These are phyloP conservation scores for Nemania sp. DNA, from an alignment of 2,329 filamentous ascomycete genomes.

Conservation along the genomic window DNA sequence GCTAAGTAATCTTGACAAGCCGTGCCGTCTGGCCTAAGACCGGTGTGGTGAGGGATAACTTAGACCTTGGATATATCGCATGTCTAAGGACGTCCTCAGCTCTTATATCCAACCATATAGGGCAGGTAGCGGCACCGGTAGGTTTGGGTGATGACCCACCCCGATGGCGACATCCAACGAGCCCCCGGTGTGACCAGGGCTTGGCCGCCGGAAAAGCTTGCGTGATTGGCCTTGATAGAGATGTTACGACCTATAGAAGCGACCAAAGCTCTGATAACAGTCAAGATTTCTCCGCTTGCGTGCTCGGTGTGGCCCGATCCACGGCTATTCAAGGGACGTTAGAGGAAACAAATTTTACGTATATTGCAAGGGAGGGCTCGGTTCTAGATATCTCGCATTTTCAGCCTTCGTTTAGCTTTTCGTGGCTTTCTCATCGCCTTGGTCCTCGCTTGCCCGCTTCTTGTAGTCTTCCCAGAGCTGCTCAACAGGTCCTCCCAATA, in stretches of 20 bases:
- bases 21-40: background rate
- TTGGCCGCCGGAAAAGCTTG: conserved; percentile 16
- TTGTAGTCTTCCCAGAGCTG: conserved; percentile 82
- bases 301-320: conserved; percentile 19
- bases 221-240: conserved; percentile 26
- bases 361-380: conserved; percentile 11
- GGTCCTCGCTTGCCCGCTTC: conserved; percentile 45
- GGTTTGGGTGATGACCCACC: conserved; percentile 39
- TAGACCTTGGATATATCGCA: background rate
- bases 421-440: background rate
- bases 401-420: background rate
- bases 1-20: background rate
- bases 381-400: conserved; percentile 17
- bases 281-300: conserved; percentile 20
- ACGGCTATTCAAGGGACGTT: conserved; percentile 24
- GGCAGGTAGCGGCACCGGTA: background rate
- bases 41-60: background rate
- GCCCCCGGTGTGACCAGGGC: conserved; percentile 16
- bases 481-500: conserved; percentile 74
- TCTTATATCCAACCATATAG: conserved; percentile 5
- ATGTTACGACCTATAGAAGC: conserved; percentile 5
- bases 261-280: conserved; percentile 1
- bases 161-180: conserved; percentile 41
- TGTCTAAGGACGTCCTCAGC: background rate
- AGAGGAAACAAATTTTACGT: conserved; percentile 7